phyloP scores from a whole-genome alignment of 2,329 filamentous ascomycete species.

The Xenoacremonium recifei region DNA sequence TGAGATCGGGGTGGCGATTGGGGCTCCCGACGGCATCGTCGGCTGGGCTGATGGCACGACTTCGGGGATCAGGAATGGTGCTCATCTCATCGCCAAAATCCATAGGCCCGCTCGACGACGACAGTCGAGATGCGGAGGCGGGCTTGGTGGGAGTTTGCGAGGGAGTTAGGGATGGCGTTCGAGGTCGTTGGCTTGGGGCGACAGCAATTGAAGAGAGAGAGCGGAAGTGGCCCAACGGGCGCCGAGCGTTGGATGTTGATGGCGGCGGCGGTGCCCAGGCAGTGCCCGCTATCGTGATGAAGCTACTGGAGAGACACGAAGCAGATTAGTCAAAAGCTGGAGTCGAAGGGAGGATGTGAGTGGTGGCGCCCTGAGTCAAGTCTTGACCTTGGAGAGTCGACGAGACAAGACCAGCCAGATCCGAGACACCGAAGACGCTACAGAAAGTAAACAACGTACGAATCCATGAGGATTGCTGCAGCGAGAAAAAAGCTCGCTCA shows the following conservation, averaged over 20 bases:
- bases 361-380: slow-evolving; percentile 14
- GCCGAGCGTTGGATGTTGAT: slow-evolving; percentile 21
- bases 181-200: slow-evolving; percentile 37
- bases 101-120: slow-evolving; percentile 35
- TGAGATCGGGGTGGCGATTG: slow-evolving; percentile 53
- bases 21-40: slow-evolving; percentile 33
- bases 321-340: slow-evolving; percentile 11
- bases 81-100: slow-evolving; percentile 62
- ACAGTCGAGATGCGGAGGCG: slow-evolving; percentile 34
- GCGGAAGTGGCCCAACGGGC: slow-evolving; percentile 48
- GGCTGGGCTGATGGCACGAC: slow-evolving; percentile 48
- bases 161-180: slow-evolving; percentile 32
- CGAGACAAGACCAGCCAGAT: no score
- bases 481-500: not conserved
- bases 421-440: slow-evolving; percentile 7
- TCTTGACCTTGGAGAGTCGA: no score
- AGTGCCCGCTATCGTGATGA: slow-evolving; percentile 45
- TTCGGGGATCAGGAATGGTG: slow-evolving; percentile 66
- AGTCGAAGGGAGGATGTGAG: slow-evolving; percentile 4
- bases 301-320: slow-evolving; percentile 36
- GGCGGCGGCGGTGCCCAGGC: slow-evolving; percentile 49
- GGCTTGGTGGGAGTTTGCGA: slow-evolving; percentile 40
- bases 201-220: slow-evolving; percentile 53
- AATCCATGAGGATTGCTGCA: slow-evolving; percentile 25
- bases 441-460: slow-evolving; percentile 24